These are phyloP conservation scores for Platanthera guangdongensis DNA, from an alignment of 106 monocot species.

Conservation along the genomic window DNA sequence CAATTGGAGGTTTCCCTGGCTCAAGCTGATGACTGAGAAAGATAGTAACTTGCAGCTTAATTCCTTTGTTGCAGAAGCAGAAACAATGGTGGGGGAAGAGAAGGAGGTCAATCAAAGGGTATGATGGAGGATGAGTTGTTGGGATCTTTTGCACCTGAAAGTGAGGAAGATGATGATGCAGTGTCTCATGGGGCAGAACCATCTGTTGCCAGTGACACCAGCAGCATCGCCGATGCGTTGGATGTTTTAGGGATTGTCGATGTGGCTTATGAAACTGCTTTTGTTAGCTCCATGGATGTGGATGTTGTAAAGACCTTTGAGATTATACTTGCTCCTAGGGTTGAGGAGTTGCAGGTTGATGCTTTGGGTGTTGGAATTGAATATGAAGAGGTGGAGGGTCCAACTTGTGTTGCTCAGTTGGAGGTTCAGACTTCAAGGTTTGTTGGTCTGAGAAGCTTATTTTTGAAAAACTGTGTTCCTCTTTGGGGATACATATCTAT, in stretches of 20 bases:
- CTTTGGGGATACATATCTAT: constrained; percentile 58
- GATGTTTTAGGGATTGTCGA: constrained; percentile 21
- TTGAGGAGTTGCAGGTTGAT: neutral
- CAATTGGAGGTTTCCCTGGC: no score
- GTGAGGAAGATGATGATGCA: constrained; percentile 3
- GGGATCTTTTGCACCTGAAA: no score
- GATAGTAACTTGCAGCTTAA: no score
- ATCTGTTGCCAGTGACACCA: constrained; percentile 23
- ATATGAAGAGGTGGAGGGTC: constrained; percentile 2
- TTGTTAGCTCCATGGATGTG: constrained; percentile 1
- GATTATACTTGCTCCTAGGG: constrained; percentile 7
- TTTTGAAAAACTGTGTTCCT: constrained; percentile 33
- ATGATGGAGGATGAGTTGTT: no score
- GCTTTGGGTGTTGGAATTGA: neutral
- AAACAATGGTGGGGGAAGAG: no score
- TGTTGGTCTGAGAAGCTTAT: constrained; percentile 18
- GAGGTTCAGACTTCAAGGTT: neutral
- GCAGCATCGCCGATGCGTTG: constrained; percentile 18
- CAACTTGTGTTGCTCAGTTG: neutral
- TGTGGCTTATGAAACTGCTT: neutral
- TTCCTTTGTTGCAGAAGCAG: no score
- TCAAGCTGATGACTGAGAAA: no score
- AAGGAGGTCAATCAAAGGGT: no score
- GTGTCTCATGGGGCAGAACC: constrained; percentile 10
- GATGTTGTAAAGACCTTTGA: constrained; percentile 8